phyloP scores from a whole-genome alignment of 129 eudicot genomes.

The Scalesia atractyloides region DNA sequence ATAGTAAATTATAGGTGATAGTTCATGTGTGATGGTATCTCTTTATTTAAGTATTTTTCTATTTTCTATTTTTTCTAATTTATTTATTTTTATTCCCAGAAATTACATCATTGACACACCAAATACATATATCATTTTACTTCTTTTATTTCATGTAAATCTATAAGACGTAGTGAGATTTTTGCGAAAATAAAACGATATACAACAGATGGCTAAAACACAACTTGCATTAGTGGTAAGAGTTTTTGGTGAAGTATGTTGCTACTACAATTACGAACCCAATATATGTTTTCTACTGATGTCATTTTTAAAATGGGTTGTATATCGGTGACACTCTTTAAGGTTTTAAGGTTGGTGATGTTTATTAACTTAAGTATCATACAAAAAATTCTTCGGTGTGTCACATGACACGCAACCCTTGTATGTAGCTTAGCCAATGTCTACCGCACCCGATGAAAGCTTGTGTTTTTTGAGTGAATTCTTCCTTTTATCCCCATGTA shows the following conservation, averaged over 20 bases:
- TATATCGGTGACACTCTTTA: not conserved
- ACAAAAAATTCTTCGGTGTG: no score
- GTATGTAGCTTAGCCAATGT: no score
- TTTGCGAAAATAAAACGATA: not conserved
- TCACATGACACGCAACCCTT: no score
- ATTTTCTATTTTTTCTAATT: constrained; percentile 9
- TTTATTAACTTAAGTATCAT: not conserved
- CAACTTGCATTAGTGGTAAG: not conserved
- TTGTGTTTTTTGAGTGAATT: no score
- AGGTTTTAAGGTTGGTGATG: not conserved
- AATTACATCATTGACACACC: constrained; percentile 22
- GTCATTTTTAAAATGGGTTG: not conserved
- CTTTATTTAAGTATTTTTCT: constrained; percentile 18
- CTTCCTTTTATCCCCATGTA: no score
- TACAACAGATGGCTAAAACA: not conserved
- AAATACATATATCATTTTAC: constrained; percentile 11
- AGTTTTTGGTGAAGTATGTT: not conserved
- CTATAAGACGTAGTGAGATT: not conserved
- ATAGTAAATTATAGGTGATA: constrained; percentile 37
- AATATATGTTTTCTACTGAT: not conserved
- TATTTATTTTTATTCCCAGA: constrained; percentile 27
- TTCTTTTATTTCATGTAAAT: not conserved
- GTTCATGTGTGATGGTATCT: constrained; percentile 35
- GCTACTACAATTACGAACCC: not conserved
- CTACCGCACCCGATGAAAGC: no score